phyloP scores from a whole-genome alignment of 176 grass and related monocot species.

The Carex kokanica region DNA sequence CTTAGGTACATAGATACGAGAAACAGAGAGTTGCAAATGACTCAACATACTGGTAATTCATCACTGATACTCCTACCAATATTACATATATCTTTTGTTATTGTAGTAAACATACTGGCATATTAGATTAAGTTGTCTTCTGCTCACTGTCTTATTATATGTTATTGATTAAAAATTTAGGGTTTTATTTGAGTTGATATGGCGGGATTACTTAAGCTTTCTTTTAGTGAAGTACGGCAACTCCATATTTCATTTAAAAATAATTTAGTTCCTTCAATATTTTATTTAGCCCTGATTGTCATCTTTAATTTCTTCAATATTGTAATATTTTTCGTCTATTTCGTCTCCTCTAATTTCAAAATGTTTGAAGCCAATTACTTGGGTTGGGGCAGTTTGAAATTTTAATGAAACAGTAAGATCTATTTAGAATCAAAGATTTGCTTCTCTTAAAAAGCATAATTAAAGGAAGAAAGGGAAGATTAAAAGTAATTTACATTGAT shows the following conservation, averaged over 20 bases:
- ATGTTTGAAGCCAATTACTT: neutral
- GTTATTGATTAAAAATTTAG: conserved; percentile 32
- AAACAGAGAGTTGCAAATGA: conserved; percentile 80
- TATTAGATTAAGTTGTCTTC: neutral
- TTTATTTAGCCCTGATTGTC: neutral
- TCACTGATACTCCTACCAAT: conserved; percentile 4
- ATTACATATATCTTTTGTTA: neutral
- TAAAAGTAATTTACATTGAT: conserved; percentile 4
- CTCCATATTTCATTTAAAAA: conserved; percentile 62
- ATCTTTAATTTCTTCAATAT: neutral
- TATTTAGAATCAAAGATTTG: neutral
- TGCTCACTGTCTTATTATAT: conserved; percentile 12
- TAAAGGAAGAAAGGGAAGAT: neutral
- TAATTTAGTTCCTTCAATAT: neutral
- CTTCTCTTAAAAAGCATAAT: neutral
- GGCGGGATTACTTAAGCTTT: conserved; percentile 96
- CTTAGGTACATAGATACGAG: too few relatives aligned
- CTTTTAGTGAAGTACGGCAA: conserved; percentile 80
- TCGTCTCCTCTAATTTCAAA: neutral
- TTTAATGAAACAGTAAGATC: neutral
- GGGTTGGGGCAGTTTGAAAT: neutral
- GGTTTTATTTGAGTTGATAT: conserved; percentile 97
- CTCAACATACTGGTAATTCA: conserved; percentile 89
- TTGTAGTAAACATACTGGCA: neutral
- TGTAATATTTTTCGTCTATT: neutral